These are phyloP conservation scores for Saprolegnia diclina DNA, from an alignment of 352 stramenopile species.

Conservation along the genomic window DNA sequence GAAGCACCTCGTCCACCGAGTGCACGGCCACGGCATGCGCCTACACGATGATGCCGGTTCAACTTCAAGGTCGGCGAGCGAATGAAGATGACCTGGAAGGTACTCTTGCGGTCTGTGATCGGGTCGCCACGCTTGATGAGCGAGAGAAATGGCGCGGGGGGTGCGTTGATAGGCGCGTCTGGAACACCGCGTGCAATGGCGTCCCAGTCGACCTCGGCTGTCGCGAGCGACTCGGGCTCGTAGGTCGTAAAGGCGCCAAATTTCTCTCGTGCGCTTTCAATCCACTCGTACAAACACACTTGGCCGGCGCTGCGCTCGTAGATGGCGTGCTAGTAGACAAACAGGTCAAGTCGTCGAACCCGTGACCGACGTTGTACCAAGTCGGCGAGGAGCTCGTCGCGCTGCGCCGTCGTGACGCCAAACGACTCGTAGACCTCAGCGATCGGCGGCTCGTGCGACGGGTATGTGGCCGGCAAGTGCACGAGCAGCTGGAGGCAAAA, in stretches of 20 bases:
- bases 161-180: conserved; percentile 10
- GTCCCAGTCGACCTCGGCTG: conserved; percentile 11
- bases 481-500: conserved; percentile 65
- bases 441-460: conserved; percentile 57
- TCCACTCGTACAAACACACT: conserved; percentile 84
- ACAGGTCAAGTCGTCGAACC: not conserved
- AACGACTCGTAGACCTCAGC: conserved; percentile 79
- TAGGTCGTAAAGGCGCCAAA: conserved; percentile 32
- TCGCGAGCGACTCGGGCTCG: conserved; percentile 8
- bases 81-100: conserved; percentile 41
- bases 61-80: not conserved
- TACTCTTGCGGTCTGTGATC: conserved; percentile 78
- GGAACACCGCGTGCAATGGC: conserved; percentile 7
- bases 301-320: conserved; percentile 67
- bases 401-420: conserved; percentile 60
- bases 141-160: conserved; percentile 19
- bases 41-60: conserved; percentile 3
- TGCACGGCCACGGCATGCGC: conserved; percentile 21
- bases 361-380: conserved; percentile 34
- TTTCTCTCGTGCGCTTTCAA: conserved; percentile 71
- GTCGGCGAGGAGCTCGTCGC: conserved; percentile 55
- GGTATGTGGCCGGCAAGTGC: conserved; percentile 66
- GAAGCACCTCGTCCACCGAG: conserved; percentile 31
- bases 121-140: conserved; percentile 62
- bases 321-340: conserved; percentile 39